Conservation (phyloP, 352 stramenopile genomes). For the Pythium aristosporum region DNA sequence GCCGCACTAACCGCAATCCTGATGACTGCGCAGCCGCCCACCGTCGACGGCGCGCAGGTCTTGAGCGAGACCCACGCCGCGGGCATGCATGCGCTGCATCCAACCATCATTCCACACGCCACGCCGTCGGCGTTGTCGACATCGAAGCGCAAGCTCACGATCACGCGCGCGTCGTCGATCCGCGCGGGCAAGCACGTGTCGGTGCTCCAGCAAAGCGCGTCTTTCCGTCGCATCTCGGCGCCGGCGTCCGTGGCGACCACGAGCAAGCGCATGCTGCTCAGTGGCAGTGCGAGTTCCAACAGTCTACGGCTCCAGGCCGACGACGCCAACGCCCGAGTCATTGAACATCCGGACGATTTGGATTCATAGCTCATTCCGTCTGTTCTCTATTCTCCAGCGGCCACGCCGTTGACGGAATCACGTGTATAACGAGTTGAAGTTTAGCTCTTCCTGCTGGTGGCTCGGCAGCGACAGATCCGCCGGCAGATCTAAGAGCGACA, state of each 20-base stretch:
- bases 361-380: neutral
- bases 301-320: neutral
- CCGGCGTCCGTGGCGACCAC: neutral
- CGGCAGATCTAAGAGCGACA: constrained; percentile 44
- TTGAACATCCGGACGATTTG: neutral
- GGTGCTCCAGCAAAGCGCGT: constrained; percentile 6
- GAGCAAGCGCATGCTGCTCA: neutral
- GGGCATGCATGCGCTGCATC: constrained; percentile 39
- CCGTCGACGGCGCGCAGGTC: constrained; percentile 42
- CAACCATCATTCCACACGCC: constrained; percentile 3
- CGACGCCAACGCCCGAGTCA: neutral
- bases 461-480: neutral
- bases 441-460: neutral
- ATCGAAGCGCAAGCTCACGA: constrained; percentile 9
- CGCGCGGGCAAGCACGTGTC: constrained; percentile 24
- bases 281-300: neutral
- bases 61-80: constrained; percentile 49
- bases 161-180: constrained; percentile 22
- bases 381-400: neutral
- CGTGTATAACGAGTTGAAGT: neutral
- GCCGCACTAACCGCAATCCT: constrained; percentile 48
- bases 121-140: neutral
- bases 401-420: neutral
- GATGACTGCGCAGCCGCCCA: constrained; percentile 45
- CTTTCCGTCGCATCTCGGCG: constrained; percentile 14